Percentiles rank a stretch among this genome's conserved stretches.
Evolutionary conservation across 495 filamentous ascomycete genomes (phyloP).

Genomic region (Xanthoparmelia taractica): DNA sequence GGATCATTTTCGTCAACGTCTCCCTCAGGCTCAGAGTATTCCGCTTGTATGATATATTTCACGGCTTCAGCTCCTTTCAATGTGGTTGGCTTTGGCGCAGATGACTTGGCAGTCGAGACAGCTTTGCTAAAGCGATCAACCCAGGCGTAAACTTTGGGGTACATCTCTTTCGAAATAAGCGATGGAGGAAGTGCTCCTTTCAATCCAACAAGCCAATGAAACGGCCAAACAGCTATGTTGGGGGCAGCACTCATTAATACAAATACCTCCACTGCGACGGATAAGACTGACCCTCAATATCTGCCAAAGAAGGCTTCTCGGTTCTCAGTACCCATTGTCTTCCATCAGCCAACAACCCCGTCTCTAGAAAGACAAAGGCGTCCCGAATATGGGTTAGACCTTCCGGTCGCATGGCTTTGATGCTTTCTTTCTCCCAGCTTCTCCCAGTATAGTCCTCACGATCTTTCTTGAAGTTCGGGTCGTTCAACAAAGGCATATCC

Average conservation of each 20-base stretch:
- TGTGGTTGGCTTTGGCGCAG: conserved; percentile 28
- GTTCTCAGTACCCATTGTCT: conserved; percentile 47
- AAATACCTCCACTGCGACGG: not conserved
- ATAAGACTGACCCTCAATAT: conserved; percentile 45
- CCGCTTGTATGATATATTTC: conserved; percentile 31
- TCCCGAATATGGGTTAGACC: conserved; percentile 38
- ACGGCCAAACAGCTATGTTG: conserved; percentile 44
- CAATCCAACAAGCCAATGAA: conserved; percentile 49
- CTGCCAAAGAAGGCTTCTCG: conserved; percentile 42
- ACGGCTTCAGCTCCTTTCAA: conserved; percentile 45
- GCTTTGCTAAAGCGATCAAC: conserved; percentile 43
- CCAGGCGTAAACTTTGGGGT: conserved; percentile 50
- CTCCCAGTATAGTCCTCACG: conserved; percentile 39
- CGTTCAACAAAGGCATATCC: conserved; percentile 40
- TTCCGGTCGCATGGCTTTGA: conserved; percentile 36
- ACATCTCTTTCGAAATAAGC: conserved; percentile 35
- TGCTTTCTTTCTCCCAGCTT: conserved; percentile 29
- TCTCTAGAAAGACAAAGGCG: conserved; percentile 44
- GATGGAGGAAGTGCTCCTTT: conserved; percentile 41
- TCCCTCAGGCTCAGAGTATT: conserved; percentile 32
- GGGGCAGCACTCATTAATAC: not conserved
- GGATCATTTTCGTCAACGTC: conserved; percentile 37
- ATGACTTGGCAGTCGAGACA: conserved; percentile 25
- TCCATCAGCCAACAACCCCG: conserved; percentile 47
- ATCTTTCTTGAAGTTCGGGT: conserved; percentile 47